Evolutionary conservation across 2,329 filamentous ascomycete genomes (phyloP), one percentile per base, ranked within the genome.

Genomic region (Chaetomium olivaceum): DNA sequence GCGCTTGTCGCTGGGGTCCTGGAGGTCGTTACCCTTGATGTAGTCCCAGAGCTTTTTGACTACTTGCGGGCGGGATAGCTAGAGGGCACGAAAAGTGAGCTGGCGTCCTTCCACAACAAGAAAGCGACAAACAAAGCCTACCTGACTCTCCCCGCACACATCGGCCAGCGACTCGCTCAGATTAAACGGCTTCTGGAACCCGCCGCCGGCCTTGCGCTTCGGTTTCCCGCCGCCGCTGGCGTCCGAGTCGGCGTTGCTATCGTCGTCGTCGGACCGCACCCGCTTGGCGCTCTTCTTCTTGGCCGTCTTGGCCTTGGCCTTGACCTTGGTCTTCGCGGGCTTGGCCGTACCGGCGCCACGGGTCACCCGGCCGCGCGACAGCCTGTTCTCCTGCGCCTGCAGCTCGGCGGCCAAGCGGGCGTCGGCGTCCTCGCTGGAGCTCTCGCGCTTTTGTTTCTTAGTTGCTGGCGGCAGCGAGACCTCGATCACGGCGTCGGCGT

Each of bases 11-110:
- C 78, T 87, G 0, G 93, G 94, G 71, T 98, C 93, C 78, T 99
- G 95, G 6, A 99, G 87, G 50, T 93, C 86, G 71, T 93, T 89
- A 66, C 83, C 87, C 74, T 96, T 96, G 80, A 99, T 96, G 75
- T 99, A 93, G 67, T 90, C 89, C 95, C 95, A 99, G 62, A 99
- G 89, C 76, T 91, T 91, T 82, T 98, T 98, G 73, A 99, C 95
- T 0, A 94, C 94, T 77, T 98, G 93, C 0, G 95, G 94, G 50
- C 95, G 90, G 19, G 95, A 96, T 25, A 99, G 86, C 88, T 97
- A 43, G 7, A n/a, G 39, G 51, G 3, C 6, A 51, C 29, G n/a
- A 31, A 25, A 3, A 11, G 58, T 43, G 4, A 55, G 59, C 8
- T 36, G 5, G 36, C 3, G 52, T 21, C 2, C 16, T 4, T 5